A percentile compares a stretch with the other conserved stretches of the same genome.
phyloP scores from a whole-genome alignment of 805 yeast species.

The Zygosaccharomyces gambellarensis region DNA sequence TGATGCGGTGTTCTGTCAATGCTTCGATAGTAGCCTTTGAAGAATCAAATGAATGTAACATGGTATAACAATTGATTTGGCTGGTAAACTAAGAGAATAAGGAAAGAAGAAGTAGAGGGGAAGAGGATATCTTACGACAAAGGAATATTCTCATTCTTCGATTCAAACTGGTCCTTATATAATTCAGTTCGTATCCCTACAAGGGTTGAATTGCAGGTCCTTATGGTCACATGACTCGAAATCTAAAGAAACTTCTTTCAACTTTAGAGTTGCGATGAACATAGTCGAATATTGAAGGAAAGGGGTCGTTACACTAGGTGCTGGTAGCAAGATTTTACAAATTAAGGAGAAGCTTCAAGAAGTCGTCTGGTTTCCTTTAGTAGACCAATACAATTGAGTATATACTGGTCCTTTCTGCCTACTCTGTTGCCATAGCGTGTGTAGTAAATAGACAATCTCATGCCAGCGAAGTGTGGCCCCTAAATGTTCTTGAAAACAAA shows the following conservation, averaged over 20 bases:
- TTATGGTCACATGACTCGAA: not conserved
- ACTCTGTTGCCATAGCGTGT: too few relatives aligned
- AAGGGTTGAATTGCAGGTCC: not conserved
- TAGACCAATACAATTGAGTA: not conserved
- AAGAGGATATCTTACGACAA: not conserved
- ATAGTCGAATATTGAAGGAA: not conserved
- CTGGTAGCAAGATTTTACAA: not conserved
- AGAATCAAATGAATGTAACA: slow-evolving; percentile 17
- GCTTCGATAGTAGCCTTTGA: slow-evolving; percentile 23
- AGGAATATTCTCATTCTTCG: not conserved
- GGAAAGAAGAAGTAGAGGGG: not conserved
- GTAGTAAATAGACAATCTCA: too few relatives aligned
- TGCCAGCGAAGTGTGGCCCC: too few relatives aligned
- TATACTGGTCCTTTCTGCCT: not conserved
- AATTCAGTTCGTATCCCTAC: not conserved
- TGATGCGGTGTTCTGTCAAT: slow-evolving; percentile 24
- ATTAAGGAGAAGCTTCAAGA: not conserved
- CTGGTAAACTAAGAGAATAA: too few relatives aligned
- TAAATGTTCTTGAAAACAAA: too few relatives aligned
- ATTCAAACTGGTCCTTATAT: not conserved
- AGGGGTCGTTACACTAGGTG: not conserved
- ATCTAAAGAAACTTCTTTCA: not conserved
- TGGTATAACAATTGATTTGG: not conserved
- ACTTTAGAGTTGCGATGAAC: not conserved
- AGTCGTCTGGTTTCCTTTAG: not conserved